Conservation (phyloP, 23 red algal genomes). For the Gracilaria gracilis region DNA sequence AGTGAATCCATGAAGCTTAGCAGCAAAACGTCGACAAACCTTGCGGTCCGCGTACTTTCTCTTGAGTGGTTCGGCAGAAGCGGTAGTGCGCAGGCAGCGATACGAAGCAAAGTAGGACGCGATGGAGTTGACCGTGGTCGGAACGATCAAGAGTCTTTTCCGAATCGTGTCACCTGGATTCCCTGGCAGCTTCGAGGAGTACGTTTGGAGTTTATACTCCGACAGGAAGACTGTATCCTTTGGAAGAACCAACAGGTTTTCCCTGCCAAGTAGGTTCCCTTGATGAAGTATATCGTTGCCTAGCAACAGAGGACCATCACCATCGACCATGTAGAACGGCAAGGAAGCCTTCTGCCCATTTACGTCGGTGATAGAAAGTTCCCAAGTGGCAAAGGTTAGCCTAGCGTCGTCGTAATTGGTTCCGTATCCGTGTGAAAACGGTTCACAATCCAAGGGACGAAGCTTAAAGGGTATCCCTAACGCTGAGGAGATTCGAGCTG, state of each 20-base stretch:
- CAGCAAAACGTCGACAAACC: conserved; percentile 3
- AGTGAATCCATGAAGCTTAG: conserved; percentile 45
- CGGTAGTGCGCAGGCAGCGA: not conserved
- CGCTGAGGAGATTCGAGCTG: not conserved
- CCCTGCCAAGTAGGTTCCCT: not conserved
- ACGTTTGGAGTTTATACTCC: not conserved
- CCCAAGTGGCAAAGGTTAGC: not conserved
- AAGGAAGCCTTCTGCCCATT: not conserved
- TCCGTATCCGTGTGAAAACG: conserved; percentile 17
- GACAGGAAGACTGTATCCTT: not conserved
- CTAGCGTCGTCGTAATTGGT: conserved; percentile 4
- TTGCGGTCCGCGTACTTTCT: not conserved
- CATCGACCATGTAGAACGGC: conserved; percentile 16
- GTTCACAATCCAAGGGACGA: conserved; percentile 10
- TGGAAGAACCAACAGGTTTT: not conserved
- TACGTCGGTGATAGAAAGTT: not conserved
- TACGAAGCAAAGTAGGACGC: conserved; percentile 13
- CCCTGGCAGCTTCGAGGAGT: not conserved
- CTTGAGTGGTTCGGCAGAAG: not conserved
- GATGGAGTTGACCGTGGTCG: not conserved
- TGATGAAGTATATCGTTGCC: not conserved
- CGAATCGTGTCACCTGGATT: not conserved
- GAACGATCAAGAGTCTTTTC: conserved; percentile 14
- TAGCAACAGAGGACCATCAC: conserved; percentile 17
- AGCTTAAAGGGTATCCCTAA: conserved; percentile 31